Percentiles rank a stretch among this genome's conserved stretches.
These are phyloP conservation scores for Syzygium malaccense DNA, from an alignment of 441 rosid genomes.

Conservation along the genomic window DNA sequence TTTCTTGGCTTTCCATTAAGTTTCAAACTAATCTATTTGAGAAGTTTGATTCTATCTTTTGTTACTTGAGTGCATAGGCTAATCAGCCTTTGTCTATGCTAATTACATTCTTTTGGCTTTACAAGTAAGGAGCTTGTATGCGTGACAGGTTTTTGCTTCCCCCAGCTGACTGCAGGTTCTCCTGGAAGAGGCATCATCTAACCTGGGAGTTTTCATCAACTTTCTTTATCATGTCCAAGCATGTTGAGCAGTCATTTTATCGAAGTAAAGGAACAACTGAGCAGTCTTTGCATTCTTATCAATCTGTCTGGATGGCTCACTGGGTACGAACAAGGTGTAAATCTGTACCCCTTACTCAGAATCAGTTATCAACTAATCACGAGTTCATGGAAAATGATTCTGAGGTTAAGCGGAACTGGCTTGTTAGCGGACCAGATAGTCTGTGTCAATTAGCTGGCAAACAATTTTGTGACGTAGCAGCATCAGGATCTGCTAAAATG, in stretches of 20 bases:
- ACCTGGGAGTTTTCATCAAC: background rate
- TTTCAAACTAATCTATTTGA: background rate
- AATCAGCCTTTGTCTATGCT: background rate
- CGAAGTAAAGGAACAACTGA: constrained; percentile 12
- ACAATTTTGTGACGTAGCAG: constrained; percentile 11
- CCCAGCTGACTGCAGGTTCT: background rate
- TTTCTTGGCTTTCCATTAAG: background rate
- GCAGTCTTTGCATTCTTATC: constrained; percentile 19
- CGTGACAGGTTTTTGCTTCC: background rate
- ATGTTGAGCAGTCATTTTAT: constrained; percentile 6
- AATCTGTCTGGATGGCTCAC: constrained; percentile 46
- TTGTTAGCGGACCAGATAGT: constrained; percentile 5
- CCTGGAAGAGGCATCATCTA: background rate
- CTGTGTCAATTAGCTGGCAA: constrained; percentile 6
- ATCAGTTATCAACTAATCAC: background rate
- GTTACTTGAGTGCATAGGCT: background rate
- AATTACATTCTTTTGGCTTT: background rate
- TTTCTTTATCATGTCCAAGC: constrained; percentile 29
- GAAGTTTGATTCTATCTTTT: background rate
- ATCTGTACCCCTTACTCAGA: constrained; percentile 6
- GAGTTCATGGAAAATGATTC: constrained; percentile 8
- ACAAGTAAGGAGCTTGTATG: background rate
- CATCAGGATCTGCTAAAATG: constrained; percentile 9
- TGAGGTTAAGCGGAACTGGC: constrained; percentile 4
- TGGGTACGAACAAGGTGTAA: constrained; percentile 26